Conservation (phyloP, 1,139 yeast genomes). For the Candida glucosophila region DNA sequence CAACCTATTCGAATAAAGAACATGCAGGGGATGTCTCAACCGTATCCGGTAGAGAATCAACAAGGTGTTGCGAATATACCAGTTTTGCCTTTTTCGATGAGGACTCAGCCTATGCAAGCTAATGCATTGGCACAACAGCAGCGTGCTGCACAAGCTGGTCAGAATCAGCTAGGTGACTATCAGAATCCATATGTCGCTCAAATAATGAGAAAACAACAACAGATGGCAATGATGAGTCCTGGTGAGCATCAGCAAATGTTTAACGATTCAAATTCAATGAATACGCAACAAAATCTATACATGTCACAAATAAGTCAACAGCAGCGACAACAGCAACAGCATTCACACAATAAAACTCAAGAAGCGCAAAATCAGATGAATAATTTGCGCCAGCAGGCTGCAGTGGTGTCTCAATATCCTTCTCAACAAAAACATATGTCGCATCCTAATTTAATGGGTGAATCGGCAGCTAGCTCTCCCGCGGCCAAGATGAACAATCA, state of each 20-base stretch:
- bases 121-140: slow-evolving; percentile 9
- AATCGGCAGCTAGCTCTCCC: no score
- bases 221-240: slow-evolving; percentile 7
- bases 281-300: slow-evolving; percentile 6
- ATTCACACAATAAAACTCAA: slow-evolving; percentile 29
- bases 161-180: slow-evolving; percentile 20
- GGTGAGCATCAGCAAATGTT: slow-evolving; percentile 16
- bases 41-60: no score
- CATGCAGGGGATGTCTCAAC: no score
- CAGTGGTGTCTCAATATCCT: slow-evolving; percentile 23
- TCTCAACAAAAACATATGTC: no score
- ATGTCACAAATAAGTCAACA: no score
- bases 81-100: no score
- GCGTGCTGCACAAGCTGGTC: slow-evolving; percentile 12
- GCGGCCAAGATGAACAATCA: no score
- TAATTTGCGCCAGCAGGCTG: slow-evolving; percentile 40
- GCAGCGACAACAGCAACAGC: slow-evolving; percentile 13
- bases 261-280: slow-evolving; percentile 7
- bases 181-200: slow-evolving; percentile 15
- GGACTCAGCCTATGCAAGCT: no score
- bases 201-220: slow-evolving; percentile 18
- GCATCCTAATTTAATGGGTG: no score
- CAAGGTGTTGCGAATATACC: no score
- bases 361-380: slow-evolving; percentile 48
- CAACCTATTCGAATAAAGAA: no score